Percentiles rank a stretch among this genome's conserved stretches.
Evolutionary conservation across 1,139 yeast genomes (phyloP).

Genomic region (Taphrina betulina): DNA sequence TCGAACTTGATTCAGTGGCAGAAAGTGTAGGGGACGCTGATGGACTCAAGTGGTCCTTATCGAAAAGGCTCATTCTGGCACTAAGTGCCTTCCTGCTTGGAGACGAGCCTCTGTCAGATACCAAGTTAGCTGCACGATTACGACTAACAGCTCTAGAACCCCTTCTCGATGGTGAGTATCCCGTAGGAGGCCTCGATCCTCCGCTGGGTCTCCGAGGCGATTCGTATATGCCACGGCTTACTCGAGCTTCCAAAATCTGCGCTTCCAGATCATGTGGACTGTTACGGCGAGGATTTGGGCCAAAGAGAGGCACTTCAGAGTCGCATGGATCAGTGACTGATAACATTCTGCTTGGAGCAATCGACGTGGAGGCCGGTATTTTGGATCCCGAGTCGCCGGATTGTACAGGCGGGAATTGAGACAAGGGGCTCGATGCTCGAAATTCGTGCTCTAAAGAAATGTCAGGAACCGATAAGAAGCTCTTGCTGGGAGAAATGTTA

Average conservation of each 20-base stretch:
- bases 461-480: background rate
- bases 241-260: constrained; percentile 6
- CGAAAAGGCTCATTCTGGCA: constrained; percentile 15
- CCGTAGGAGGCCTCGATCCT: constrained; percentile 24
- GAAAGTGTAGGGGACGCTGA: constrained; percentile 25
- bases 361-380: background rate
- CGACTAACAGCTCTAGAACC: constrained; percentile 28
- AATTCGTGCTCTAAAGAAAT: background rate
- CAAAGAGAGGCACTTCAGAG: too few relatives aligned
- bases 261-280: constrained; percentile 19
- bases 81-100: constrained; percentile 14
- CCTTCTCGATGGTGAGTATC: constrained; percentile 23
- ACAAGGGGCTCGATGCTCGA: constrained; percentile 23
- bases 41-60: constrained; percentile 23
- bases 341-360: background rate
- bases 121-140: constrained; percentile 21
- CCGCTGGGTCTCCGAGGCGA: constrained; percentile 28
- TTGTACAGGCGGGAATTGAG: background rate
- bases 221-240: constrained; percentile 25
- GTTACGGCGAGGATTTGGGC: too few relatives aligned
- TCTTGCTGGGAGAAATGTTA: background rate
- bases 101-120: constrained; percentile 11
- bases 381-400: background rate
- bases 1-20: constrained; percentile 35
- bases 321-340: too few relatives aligned